Evolutionary conservation across 2,329 filamentous ascomycete genomes (phyloP).

Genomic region (Neofusicoccum laricinum): DNA sequence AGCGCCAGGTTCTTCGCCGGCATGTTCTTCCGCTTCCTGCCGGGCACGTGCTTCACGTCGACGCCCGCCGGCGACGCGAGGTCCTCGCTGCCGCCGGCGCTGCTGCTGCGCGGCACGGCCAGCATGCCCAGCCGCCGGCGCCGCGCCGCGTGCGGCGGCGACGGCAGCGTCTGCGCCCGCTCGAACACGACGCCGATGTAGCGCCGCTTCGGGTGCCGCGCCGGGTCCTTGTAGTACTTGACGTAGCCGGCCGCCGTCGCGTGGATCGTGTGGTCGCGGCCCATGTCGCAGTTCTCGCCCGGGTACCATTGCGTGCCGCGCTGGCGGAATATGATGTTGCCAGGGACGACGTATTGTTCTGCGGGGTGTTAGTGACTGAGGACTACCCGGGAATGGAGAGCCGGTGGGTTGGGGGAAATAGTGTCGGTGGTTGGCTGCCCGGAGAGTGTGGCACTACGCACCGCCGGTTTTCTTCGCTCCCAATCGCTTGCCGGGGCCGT

Average conservation of each 20-base stretch:
- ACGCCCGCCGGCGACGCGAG: background rate
- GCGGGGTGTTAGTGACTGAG: background rate
- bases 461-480: constrained; percentile 92
- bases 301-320: constrained; percentile 92
- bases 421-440: too few species aligned
- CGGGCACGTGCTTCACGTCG: constrained; percentile 20
- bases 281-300: constrained; percentile 92
- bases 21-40: constrained; percentile 27
- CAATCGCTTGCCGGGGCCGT: constrained; percentile 78
- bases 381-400: too few species aligned
- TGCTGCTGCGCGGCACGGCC: constrained; percentile 39
- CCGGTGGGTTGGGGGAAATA: too few species aligned
- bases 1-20: constrained; percentile 34
- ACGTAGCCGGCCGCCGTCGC: constrained; percentile 84
- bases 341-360: constrained; percentile 91
- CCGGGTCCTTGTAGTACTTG: constrained; percentile 91
- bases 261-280: constrained; percentile 94
- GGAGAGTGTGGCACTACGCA: constrained; percentile 40
- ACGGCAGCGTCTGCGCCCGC: constrained; percentile 75
- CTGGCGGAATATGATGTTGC: constrained; percentile 98
- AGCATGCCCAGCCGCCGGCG: constrained; percentile 74
- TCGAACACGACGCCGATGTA: constrained; percentile 94
- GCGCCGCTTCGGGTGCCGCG: constrained; percentile 77
- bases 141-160: constrained; percentile 69
- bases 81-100: background rate